phyloP scores from a whole-genome alignment of 2,329 filamentous ascomycete species.

The Microdochium paspali region DNA sequence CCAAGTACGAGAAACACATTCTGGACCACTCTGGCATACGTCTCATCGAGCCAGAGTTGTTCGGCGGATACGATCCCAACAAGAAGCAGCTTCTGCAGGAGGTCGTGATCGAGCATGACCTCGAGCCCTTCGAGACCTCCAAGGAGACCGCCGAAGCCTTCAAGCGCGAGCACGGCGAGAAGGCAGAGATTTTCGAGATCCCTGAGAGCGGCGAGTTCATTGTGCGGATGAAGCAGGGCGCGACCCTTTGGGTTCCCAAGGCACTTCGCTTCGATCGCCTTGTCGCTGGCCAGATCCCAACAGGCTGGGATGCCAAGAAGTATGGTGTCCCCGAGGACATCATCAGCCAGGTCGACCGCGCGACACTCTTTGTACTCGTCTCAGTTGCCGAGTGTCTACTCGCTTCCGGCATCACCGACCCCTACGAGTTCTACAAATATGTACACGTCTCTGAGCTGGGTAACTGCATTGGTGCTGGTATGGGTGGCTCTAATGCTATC shows the following conservation, averaged over 20 bases:
- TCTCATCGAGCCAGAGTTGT: slow-evolving; percentile 93
- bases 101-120: slow-evolving; percentile 92
- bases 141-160: slow-evolving; percentile 98
- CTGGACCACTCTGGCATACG: slow-evolving; percentile 96
- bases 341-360: slow-evolving; percentile 92
- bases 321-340: slow-evolving; percentile 98
- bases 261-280: slow-evolving; percentile 94
- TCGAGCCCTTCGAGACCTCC: slow-evolving; percentile 93
- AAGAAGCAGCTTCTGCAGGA: slow-evolving; percentile 98
- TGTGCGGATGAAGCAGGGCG: slow-evolving; percentile 90
- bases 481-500: slow-evolving; percentile 87
- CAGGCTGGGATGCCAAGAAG: slow-evolving; percentile 91
- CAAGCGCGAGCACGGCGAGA: slow-evolving; percentile 92
- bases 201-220: slow-evolving; percentile 89
- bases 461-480: slow-evolving; percentile 97
- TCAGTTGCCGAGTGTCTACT: slow-evolving; percentile 88
- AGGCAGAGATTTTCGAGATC: slow-evolving; percentile 95
- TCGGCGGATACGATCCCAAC: slow-evolving; percentile 93
- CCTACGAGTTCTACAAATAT: slow-evolving; percentile 99
- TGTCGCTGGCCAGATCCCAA: slow-evolving; percentile 92
- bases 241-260: slow-evolving; percentile 91
- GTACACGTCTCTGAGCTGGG: slow-evolving; percentile 96
- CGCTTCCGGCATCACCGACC: slow-evolving; percentile 91
- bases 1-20: slow-evolving; percentile 95
- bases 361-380: slow-evolving; percentile 90